A percentile compares a stretch with the other conserved stretches of the same genome.
phyloP scores from a whole-genome alignment of 2,329 filamentous ascomycete genomes.

The Colletotrichum navitas region DNA sequence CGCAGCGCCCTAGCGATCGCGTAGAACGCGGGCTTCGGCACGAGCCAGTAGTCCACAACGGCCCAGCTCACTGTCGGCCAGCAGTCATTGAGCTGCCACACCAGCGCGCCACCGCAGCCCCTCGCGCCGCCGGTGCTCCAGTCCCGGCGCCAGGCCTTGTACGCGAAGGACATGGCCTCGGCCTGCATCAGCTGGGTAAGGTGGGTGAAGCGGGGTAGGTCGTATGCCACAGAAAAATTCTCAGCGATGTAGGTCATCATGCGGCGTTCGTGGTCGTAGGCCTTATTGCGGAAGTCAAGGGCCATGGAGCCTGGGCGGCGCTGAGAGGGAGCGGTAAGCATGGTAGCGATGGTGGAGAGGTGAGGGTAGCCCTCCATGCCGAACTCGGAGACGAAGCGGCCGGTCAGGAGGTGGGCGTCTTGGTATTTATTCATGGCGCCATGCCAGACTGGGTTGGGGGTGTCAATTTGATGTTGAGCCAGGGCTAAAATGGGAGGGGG shows the following conservation, averaged over 20 bases:
- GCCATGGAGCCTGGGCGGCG: constrained; percentile 76
- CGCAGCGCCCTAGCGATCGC: constrained; percentile 68
- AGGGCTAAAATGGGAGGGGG: no score
- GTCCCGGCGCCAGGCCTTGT: constrained; percentile 70
- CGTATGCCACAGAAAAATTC: constrained; percentile 71
- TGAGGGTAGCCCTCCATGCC: constrained; percentile 86
- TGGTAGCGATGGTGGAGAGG: constrained; percentile 76
- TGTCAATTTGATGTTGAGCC: background rate
- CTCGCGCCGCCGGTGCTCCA: constrained; percentile 69
- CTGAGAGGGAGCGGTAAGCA: constrained; percentile 67
- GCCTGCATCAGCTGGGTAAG: constrained; percentile 69
- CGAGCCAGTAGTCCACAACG: constrained; percentile 57
- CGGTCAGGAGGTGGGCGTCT: constrained; percentile 76
- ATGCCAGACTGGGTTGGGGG: constrained; percentile 73
- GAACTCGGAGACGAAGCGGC: constrained; percentile 85
- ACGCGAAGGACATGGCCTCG: constrained; percentile 64
- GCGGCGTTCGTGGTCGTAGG: constrained; percentile 79
- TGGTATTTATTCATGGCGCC: constrained; percentile 83
- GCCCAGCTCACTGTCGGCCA: constrained; percentile 77
- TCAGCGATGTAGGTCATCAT: constrained; percentile 82
- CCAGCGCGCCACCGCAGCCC: constrained; percentile 73
- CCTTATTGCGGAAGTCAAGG: constrained; percentile 88
- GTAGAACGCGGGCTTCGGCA: constrained; percentile 42
- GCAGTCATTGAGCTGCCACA: constrained; percentile 80
- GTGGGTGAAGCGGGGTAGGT: constrained; percentile 80